Evolutionary conservation across 2,329 filamentous ascomycete species (phyloP).

Genomic region (Sphaceloma murrayae): DNA sequence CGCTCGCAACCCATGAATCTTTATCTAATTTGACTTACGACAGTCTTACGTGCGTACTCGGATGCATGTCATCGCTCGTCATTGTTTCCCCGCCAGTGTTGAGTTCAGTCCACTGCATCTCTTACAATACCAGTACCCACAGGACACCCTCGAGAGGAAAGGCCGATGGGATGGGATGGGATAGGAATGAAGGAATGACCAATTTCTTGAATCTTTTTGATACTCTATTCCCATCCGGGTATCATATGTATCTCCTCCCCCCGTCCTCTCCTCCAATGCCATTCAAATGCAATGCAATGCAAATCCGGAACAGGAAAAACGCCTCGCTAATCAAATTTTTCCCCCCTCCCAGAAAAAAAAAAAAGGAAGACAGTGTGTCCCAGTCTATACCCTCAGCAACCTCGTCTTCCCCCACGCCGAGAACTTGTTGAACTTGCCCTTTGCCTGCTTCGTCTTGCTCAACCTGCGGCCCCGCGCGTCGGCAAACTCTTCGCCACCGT

Average conservation of each 20-base stretch:
- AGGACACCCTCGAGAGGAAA: too few species aligned
- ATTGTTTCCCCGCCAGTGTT: too few species aligned
- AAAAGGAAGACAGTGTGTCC: background rate
- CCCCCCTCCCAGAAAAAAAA: background rate
- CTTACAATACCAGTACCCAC: too few species aligned
- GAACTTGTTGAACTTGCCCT: constrained; percentile 16
- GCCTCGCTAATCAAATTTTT: constrained; percentile 5
- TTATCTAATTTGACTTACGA: too few species aligned
- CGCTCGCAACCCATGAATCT: too few species aligned
- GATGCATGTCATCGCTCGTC: too few species aligned
- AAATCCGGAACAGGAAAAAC: constrained; percentile 7
- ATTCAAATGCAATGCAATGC: constrained; percentile 3
- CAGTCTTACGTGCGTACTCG: background rate
- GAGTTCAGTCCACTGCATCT: too few species aligned
- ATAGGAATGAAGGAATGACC: background rate
- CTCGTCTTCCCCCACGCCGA: constrained; percentile 15
- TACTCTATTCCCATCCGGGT: background rate
- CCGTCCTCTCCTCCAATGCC: background rate
- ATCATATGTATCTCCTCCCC: background rate
- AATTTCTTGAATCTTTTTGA: background rate
- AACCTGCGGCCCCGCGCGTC: constrained; percentile 1
- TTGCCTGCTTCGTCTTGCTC: constrained; percentile 15
- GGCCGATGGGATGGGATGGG: too few species aligned
- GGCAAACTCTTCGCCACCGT: background rate
- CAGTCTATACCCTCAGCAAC: constrained; percentile 8